Evolutionary conservation across 75 land plant genomes (phyloP).

Genomic region (Isoetes taiwanensis): DNA sequence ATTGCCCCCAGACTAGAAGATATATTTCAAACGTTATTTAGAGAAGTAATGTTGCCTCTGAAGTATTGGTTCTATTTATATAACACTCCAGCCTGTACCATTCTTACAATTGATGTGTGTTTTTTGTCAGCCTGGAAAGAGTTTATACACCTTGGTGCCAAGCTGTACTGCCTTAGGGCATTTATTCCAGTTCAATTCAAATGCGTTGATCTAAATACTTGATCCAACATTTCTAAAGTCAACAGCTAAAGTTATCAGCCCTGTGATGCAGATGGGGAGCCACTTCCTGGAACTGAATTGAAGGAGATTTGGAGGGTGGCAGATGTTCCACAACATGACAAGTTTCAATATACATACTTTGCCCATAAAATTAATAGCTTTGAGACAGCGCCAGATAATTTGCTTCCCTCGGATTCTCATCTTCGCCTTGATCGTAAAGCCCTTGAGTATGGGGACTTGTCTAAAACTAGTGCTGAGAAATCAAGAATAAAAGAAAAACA

Average conservation of each 20-base stretch:
- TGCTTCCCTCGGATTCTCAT: conserved; percentile 88
- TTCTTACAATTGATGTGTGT: too few relatives aligned
- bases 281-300: conserved; percentile 73
- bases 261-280: conserved; percentile 93
- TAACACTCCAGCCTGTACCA: too few relatives aligned
- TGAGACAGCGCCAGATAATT: conserved; percentile 80
- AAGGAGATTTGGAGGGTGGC: conserved; percentile 94
- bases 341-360: conserved; percentile 78
- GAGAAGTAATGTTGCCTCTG: too few relatives aligned
- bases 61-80: too few relatives aligned
- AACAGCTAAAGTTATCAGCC: conserved; percentile 97
- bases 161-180: too few relatives aligned
- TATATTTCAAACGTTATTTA: too few relatives aligned
- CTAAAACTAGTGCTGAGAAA: conserved; percentile 82
- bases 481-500: conserved; percentile 91
- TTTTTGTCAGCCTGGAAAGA: too few relatives aligned
- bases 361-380: conserved; percentile 94
- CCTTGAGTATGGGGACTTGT: conserved; percentile 71
- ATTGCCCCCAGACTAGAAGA: too few relatives aligned
- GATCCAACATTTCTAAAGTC: too few relatives aligned
- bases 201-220: too few relatives aligned
- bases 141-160: too few relatives aligned
- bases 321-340: conserved; percentile 57
- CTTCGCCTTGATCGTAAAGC: conserved; percentile 90
- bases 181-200: too few relatives aligned